These are phyloP conservation scores for Eucalyptus cloeziana DNA, from an alignment of 345 rosid species.

Conservation along the genomic window DNA sequence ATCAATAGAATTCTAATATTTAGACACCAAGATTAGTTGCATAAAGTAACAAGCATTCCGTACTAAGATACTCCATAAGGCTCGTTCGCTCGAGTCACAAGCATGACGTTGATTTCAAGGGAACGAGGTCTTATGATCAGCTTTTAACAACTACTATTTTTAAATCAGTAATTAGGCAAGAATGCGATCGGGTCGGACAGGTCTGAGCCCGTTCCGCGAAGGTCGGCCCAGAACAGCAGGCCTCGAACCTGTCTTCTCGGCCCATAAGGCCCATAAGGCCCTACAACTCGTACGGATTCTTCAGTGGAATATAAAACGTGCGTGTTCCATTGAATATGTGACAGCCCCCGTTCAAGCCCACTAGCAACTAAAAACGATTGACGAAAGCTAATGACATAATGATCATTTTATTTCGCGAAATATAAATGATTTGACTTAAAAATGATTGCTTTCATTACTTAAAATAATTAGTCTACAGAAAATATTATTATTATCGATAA, in stretches of 20 bases:
- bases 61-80: background rate
- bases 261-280: background rate
- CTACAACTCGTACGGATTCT: background rate
- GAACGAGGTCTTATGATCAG: background rate
- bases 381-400: background rate
- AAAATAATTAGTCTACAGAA: background rate
- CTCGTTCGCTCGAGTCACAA: background rate
- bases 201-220: background rate
- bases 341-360: background rate
- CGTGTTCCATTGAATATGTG: background rate
- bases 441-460: no score
- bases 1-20: background rate
- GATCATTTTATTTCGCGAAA: background rate
- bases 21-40: background rate
- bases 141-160: background rate
- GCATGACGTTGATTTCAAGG: background rate
- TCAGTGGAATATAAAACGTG: background rate
- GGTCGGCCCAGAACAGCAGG: background rate
- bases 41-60: background rate
- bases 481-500: background rate
- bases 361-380: background rate
- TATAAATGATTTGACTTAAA: background rate
- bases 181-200: background rate
- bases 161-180: background rate
- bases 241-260: background rate